These are phyloP conservation scores for Aspergillus puulaauensis DNA, from an alignment of 2,329 filamentous ascomycete species.

Conservation along the genomic window DNA sequence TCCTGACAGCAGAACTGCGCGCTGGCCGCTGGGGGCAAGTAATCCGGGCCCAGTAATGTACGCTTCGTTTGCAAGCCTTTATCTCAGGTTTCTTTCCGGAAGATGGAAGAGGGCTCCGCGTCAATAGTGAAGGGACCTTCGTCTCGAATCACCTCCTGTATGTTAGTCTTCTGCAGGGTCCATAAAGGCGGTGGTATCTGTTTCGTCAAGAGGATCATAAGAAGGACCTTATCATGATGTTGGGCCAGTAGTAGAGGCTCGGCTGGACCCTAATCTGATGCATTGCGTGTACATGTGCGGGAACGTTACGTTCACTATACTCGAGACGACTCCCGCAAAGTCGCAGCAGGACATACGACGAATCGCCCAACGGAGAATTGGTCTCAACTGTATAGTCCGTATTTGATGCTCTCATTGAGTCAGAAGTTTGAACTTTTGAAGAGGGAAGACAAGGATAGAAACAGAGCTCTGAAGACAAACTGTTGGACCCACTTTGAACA, in stretches of 20 bases:
- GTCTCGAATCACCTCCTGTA: background rate
- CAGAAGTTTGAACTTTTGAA: background rate
- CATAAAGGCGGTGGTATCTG: slow-evolving; percentile 1
- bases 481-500: background rate
- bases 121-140: background rate
- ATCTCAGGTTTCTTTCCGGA: background rate
- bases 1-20: background rate
- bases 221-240: background rate
- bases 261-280: background rate
- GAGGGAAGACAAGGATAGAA: background rate
- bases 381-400: background rate
- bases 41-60: no score
- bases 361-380: background rate
- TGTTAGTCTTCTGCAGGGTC: slow-evolving; percentile 5
- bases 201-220: background rate
- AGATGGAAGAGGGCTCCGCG: background rate
- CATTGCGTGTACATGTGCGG: slow-evolving; percentile 1
- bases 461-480: background rate
- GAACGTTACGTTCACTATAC: background rate
- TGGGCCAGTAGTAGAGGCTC: background rate
- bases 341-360: background rate
- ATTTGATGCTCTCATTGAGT: no score
- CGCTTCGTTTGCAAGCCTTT: background rate
- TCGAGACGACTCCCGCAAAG: background rate
- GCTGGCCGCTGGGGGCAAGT: background rate